Base-by-base conservation (phyloP, 2,329 filamentous ascomycete genomes). In the Rhynchosporium graminicola region DNA sequence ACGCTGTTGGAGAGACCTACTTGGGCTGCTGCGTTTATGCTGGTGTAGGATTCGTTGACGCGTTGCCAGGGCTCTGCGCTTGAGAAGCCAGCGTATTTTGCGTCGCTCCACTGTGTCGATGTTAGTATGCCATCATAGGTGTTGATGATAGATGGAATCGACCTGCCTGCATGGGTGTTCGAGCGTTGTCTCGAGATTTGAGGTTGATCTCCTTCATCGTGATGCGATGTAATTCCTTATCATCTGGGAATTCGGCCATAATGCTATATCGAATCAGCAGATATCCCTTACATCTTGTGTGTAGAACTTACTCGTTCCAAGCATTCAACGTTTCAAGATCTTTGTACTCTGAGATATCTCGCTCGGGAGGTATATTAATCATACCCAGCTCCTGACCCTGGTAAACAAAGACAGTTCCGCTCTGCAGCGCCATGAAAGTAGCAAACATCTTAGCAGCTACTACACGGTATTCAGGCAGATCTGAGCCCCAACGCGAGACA, bases 171-270 rank as follows among this genome's bases (percentile, higher is more conserved):
- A 92, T 87, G 0, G 89, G 89, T 0, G 87, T 86, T 51, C 89
- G 81, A 7, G 84, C 85, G 73, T 92, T 89, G 74, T 92, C 89
- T 28, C 89, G 74, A 7, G 82, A 85, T 71, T 86, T 85, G 66
- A 80, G 77, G 64, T 83, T 81, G 69, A 87, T 79, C n/a, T 83
- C 78, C 65, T 78, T 68, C 74, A 74, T 76, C 58, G 70, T 79
- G 26, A 74, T 71, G 8, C 74, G 70, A 40, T 77, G 73, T 38
- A 75, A 75, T 57, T 77, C 73, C 58, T 73, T 75, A 52, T 80
- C 75, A 26, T 75, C 71, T 4, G 74, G 73, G 63, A 66, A 65
- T 9, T 68, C 60, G 28, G 74, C 72, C 2, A 76, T 59, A 3
- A 77, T 68, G 20, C 76, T 78, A 38, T 38, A 15, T 10, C 51